phyloP scores from a whole-genome alignment of 2,329 filamentous ascomycete genomes.

The Tympanopsis confertula region DNA sequence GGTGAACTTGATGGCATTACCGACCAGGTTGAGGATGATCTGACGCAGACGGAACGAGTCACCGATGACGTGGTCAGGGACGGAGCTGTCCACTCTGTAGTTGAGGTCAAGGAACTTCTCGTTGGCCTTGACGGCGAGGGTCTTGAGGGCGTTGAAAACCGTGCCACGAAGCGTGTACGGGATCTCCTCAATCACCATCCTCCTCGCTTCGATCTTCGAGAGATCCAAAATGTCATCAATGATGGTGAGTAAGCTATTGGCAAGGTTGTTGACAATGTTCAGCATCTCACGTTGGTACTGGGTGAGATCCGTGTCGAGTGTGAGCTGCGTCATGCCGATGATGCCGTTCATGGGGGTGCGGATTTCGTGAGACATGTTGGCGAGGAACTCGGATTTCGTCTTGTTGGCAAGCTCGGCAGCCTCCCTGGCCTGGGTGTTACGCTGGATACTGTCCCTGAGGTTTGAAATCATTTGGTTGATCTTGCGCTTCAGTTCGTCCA shows the following conservation, averaged over 20 bases:
- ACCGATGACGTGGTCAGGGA: conserved; percentile 89
- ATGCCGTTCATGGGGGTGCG: conserved; percentile 96
- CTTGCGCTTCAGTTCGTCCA: conserved; percentile 97
- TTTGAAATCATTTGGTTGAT: conserved; percentile 99
- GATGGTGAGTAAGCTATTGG: conserved; percentile 90
- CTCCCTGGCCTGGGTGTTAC: conserved; percentile 90
- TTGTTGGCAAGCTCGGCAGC: conserved; percentile 94
- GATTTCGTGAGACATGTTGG: conserved; percentile 98
- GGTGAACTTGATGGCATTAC: conserved; percentile 98
- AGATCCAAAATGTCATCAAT: conserved; percentile 75
- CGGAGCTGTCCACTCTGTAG: conserved; percentile 84
- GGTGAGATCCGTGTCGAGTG: conserved; percentile 75
- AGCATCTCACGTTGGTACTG: conserved; percentile 96
- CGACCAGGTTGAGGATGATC: conserved; percentile 92
- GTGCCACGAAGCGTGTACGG: conserved; percentile 88
- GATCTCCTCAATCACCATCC: conserved; percentile 97
- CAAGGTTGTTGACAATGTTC: conserved; percentile 93
- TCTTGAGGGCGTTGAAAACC: conserved; percentile 95
- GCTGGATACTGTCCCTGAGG: conserved; percentile 86
- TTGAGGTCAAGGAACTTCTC: conserved; percentile 88
- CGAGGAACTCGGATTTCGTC: conserved; percentile 95
- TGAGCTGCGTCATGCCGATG: conserved; percentile 95
- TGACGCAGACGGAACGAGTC: conserved; percentile 93
- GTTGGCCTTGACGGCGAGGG: conserved; percentile 90
- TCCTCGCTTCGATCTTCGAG: conserved; percentile 81